phyloP scores from a whole-genome alignment of 352 stramenopile genomes.

The Phytophthora fragariae region DNA sequence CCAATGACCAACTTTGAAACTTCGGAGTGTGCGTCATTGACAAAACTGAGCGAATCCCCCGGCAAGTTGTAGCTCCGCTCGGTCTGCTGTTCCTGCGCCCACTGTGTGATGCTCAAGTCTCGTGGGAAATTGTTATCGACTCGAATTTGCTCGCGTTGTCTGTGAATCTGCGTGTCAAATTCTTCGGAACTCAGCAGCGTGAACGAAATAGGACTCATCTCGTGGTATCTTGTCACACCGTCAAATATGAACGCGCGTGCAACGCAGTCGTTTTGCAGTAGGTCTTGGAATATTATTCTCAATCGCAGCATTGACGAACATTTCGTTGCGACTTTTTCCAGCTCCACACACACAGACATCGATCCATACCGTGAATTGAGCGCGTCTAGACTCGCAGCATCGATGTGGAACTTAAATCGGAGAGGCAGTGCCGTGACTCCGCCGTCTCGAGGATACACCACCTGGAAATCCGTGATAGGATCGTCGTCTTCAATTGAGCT shows the following conservation, averaged over 20 bases:
- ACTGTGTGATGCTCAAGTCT: conserved; percentile 1
- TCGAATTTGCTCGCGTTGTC: neutral
- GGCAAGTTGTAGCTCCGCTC: neutral
- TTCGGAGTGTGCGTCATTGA: neutral
- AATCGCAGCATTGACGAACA: conserved; percentile 22
- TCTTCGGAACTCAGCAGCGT: neutral
- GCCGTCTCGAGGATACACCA: conserved; percentile 5
- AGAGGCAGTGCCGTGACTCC: neutral
- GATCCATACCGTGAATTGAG: conserved; percentile 6
- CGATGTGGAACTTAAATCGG: conserved; percentile 3
- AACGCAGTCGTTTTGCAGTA: conserved; percentile 4
- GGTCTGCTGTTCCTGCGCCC: neutral
- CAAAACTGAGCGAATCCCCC: neutral
- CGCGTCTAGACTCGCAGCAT: neutral
- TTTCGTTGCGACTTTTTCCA: conserved; percentile 4
- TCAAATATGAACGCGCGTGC: conserved; percentile 16
- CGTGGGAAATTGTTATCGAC: neutral
- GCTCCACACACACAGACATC: conserved; percentile 21
- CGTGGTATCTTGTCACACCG: neutral
- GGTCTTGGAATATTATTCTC: conserved; percentile 26
- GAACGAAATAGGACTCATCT: conserved; percentile 8
- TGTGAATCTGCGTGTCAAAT: neutral
- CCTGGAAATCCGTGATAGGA: neutral
- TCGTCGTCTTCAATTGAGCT: neutral
- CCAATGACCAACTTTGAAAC: conserved; percentile 33